These are phyloP conservation scores for Talaromyces sp. DNA, from an alignment of 2,329 filamentous ascomycete species.

Conservation along the genomic window DNA sequence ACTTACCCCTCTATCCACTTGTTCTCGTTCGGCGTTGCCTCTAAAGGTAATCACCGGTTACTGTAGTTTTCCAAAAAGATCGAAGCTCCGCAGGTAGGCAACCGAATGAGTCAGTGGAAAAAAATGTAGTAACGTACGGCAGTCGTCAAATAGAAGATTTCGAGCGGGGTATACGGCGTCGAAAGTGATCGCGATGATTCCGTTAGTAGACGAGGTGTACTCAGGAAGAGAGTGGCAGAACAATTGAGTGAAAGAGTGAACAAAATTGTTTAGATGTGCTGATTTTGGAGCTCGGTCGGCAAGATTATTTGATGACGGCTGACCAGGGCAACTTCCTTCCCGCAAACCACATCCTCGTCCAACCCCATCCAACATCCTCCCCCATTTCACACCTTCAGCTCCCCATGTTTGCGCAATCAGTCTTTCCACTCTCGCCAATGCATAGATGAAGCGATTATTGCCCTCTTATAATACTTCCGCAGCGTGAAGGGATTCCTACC, in stretches of 20 bases:
- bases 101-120: neutral
- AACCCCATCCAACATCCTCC: slow-evolving; percentile 1
- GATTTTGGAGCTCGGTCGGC: neutral
- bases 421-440: neutral
- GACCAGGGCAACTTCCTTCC: neutral
- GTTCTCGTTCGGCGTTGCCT: neutral
- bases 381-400: neutral
- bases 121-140: neutral
- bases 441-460: slow-evolving; percentile 21
- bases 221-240: neutral
- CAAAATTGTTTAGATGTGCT: neutral
- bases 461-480: slow-evolving; percentile 2
- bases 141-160: neutral
- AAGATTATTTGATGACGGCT: neutral
- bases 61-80: neutral
- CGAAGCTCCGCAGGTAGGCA: neutral
- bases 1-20: neutral
- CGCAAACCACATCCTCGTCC: neutral
- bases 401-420: neutral
- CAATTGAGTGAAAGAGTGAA: neutral
- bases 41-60: neutral
- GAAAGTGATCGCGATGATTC: neutral
- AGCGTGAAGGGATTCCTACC: slow-evolving; percentile 20
- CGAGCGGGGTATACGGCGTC: neutral
- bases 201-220: neutral